A percentile compares a stretch with the other conserved stretches of the same genome.
Conservation (phyloP, 2,329 filamentous ascomycete species). For the Ceratocystiopsis sp. region DNA sequence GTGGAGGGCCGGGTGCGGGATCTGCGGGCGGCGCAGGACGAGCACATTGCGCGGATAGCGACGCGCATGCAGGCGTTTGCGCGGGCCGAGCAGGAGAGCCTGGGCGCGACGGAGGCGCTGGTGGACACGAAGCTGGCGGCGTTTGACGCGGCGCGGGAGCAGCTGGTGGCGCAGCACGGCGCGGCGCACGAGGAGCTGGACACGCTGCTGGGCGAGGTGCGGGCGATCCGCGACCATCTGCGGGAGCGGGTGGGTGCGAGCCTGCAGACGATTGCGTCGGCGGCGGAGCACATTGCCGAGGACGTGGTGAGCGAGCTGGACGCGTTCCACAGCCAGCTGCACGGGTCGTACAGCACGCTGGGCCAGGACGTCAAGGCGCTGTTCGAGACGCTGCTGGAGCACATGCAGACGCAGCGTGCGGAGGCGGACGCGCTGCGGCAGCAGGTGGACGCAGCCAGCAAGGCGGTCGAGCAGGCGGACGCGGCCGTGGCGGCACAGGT, state of each 20-base stretch:
- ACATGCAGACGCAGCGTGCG: constrained; percentile 57
- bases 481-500: constrained; percentile 48
- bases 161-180: constrained; percentile 50
- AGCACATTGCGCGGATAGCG: constrained; percentile 51
- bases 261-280: constrained; percentile 62
- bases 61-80: constrained; percentile 64
- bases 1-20: constrained; percentile 60
- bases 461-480: constrained; percentile 51
- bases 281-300: constrained; percentile 74
- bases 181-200: constrained; percentile 75
- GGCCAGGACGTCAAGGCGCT: constrained; percentile 73
- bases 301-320: constrained; percentile 77
- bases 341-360: constrained; percentile 66
- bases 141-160: constrained; percentile 50
- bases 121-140: constrained; percentile 50
- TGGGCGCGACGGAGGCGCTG: constrained; percentile 52
- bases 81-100: constrained; percentile 51
- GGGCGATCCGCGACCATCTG: constrained; percentile 71
- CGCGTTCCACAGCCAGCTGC: constrained; percentile 65
- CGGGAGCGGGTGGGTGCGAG: constrained; percentile 76
- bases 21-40: constrained; percentile 56
- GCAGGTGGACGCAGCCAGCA: constrained; percentile 55
- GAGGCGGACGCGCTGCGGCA: constrained; percentile 58
- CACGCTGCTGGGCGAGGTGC: constrained; percentile 79
- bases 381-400: constrained; percentile 64